Evolutionary conservation across 352 stramenopile genomes (phyloP), one percentile per base, ranked within the genome.

Genomic region (Thalassiosira hispida): DNA sequence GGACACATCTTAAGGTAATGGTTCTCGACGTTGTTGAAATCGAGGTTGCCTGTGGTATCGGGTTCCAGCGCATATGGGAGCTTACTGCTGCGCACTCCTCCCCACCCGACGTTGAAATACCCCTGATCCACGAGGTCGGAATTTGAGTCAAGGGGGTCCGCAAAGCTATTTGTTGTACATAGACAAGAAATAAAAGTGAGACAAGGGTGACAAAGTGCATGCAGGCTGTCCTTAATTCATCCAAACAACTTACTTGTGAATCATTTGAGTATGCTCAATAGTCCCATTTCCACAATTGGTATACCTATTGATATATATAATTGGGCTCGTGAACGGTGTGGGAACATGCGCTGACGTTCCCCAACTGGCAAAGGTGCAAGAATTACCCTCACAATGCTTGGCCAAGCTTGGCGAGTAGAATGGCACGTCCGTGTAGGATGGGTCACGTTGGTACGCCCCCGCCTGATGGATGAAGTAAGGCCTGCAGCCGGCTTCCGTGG

Each of bases 381-480:
- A 53, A 6, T 72, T 73, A 0, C 47, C 60, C 1, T 46, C 5
- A 23, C 71, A 79, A 42, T 18, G 9, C n/a, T 60, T 57, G 0
- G 71, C 71, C 7, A 79, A 22, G 20, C 16, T 79, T 7, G 64
- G 62, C 27, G 49, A 66, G 18, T 60, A 79, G 51, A 79, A 73
- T 29, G 71, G 60, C n/a, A 22, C 9, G 8, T 38, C 31, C 3
- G 31, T 38, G 8, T 38, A 38, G 8, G 31, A 8, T 38, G 31
- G 3, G 31, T 38, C 31, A 8, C 31, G 31, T 38, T 38, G 31
- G 31, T 38, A 38, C 8, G 31, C 31, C 3, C 31, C 79, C 12
- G 73, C 67, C 31, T 76, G 52, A 69, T 86, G 79, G 12, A 86
- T 80, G 47, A 67, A 86, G 22, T 83, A 80, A 7, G 42, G 51